Percentiles rank a stretch among this genome's conserved stretches.
These are phyloP conservation scores for Akanthomyces muscarius DNA, from an alignment of 2,329 filamentous ascomycete genomes.

Conservation along the genomic window DNA sequence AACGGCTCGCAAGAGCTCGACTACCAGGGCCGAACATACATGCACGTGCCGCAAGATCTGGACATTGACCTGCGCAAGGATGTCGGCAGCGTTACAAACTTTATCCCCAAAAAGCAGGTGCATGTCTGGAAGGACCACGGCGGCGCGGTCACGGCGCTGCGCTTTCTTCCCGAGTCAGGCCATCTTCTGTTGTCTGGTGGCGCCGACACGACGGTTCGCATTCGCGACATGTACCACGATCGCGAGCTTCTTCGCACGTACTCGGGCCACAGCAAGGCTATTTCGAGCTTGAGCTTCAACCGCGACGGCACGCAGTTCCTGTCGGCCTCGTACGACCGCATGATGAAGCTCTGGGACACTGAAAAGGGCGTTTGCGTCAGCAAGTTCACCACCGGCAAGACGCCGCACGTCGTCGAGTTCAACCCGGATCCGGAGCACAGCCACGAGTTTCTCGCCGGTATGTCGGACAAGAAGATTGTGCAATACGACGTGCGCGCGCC, in stretches of 20 bases:
- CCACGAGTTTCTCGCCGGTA: slow-evolving; percentile 90
- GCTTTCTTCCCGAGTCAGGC: slow-evolving; percentile 83
- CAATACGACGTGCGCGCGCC: slow-evolving; percentile 85
- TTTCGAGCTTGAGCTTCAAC: slow-evolving; percentile 89
- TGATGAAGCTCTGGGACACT: slow-evolving; percentile 98
- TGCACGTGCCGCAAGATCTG: slow-evolving; percentile 92
- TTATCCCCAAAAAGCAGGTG: slow-evolving; percentile 88
- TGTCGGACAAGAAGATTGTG: slow-evolving; percentile 98
- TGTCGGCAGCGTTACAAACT: slow-evolving; percentile 76
- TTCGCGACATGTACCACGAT: slow-evolving; percentile 92
- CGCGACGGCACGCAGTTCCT: slow-evolving; percentile 78
- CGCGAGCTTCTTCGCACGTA: slow-evolving; percentile 88
- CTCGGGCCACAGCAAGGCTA: slow-evolving; percentile 81
- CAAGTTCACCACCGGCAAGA: slow-evolving; percentile 91
- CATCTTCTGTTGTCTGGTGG: slow-evolving; percentile 87
- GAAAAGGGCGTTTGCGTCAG: slow-evolving; percentile 86
- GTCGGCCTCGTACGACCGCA: slow-evolving; percentile 86
- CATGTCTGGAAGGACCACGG: slow-evolving; percentile 83
- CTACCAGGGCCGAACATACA: slow-evolving; percentile 93
- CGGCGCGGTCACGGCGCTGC: slow-evolving; percentile 81
- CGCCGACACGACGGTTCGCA: slow-evolving; percentile 84
- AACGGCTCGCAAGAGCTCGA: slow-evolving; percentile 80
- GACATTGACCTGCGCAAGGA: slow-evolving; percentile 83
- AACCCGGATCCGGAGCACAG: slow-evolving; percentile 74
- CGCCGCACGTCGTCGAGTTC: slow-evolving; percentile 90